Conservation (phyloP, 768 basidiomycete species). For the Dacryopinax spathularia region DNA sequence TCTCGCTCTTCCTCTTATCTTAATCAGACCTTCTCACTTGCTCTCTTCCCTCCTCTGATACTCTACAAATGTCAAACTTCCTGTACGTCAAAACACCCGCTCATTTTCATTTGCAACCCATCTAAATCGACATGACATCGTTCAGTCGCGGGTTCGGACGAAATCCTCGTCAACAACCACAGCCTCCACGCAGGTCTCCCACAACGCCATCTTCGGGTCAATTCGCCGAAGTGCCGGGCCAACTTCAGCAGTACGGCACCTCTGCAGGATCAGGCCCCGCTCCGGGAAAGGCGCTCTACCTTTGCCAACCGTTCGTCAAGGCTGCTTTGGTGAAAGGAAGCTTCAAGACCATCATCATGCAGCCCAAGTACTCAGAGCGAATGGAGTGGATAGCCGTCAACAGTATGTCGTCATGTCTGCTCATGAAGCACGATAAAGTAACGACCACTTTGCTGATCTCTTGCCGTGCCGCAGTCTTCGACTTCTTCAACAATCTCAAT, state of each 20-base stretch:
- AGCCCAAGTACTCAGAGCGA: slow-evolving; percentile 88
- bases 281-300: slow-evolving; percentile 57
- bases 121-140: too few species aligned
- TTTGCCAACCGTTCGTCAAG: slow-evolving; percentile 89
- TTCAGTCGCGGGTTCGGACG: background rate
- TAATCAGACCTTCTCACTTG: background rate
- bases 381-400: slow-evolving; percentile 98
- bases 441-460: background rate
- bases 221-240: background rate
- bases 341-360: slow-evolving; percentile 94
- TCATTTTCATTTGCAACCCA: background rate
- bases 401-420: slow-evolving; percentile 36
- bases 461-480: slow-evolving; percentile 51
- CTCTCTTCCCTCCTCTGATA: background rate
- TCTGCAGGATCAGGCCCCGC: slow-evolving; percentile 6
- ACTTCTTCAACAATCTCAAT: slow-evolving; percentile 95
- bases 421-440: background rate
- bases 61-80: background rate
- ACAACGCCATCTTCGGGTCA: background rate
- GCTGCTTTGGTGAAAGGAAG: slow-evolving; percentile 93
- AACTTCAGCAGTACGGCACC: background rate
- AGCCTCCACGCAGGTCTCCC: background rate
- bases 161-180: background rate
- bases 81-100: background rate
- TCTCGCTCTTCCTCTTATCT: background rate